Base-by-base conservation (phyloP, 202 grass and related monocot species). In the Schoenoplectus triqueter region DNA sequence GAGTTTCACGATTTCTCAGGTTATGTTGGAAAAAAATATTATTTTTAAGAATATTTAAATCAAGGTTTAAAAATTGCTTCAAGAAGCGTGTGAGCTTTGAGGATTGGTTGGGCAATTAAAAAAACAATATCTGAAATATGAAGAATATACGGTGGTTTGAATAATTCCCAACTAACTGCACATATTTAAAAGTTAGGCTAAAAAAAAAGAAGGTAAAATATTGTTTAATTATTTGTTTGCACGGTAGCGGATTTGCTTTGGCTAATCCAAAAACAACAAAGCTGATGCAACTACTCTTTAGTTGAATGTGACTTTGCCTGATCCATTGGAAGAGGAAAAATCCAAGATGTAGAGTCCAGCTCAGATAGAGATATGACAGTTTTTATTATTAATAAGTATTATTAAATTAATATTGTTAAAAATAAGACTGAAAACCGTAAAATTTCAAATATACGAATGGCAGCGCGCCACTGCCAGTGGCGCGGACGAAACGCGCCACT, bases 141-240 rank as follows among this genome's bases (percentile, higher is more conserved):
- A 65, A 65, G 17, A 65, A 81, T 81, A 65, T 81, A 47, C 10
- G 78, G 59, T 81, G 57, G 18, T 64, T 55, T 62, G 54, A 45
- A 60, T 62, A 61, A 19, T 60, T 61, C 13, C 8, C 65, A 81
- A 64, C 72, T 39, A 55, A 39, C 50, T 22, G 20, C 10, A 14
- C 6, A 54, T 52, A 52, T 31, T 31, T 54, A 52, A 73, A 51
- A 50, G 0, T 10, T 73, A 50, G 69, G n/a, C n/a, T 7, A 10
- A 73, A 7, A 73, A 7, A 19, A 50, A 73, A 72, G 10, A 73
- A 51, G 47, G 3, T 21, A 0, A 21, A 7, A n/a, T 73, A 52
- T 5, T 49, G 3, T 66, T 66, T 39, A 31, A 31, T 39, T 3
- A 10, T 66, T 65, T 65, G 4, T 20, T 73, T 73, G 17, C 45